phyloP scores from a whole-genome alignment of 805 yeast genomes.

The Candida incommunis region DNA sequence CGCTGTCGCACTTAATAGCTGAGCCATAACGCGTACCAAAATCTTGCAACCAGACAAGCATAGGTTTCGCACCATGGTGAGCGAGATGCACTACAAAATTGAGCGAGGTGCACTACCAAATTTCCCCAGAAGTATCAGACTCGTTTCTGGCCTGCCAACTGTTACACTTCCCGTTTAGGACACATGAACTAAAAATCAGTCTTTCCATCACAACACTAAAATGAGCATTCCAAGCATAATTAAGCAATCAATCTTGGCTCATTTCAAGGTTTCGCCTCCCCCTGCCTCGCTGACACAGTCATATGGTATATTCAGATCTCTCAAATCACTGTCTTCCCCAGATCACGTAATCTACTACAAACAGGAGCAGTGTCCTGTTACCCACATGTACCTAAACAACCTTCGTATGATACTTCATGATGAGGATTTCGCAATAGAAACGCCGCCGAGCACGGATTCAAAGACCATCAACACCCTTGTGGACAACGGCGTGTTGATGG shows the following conservation, averaged over 20 bases:
- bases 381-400: constrained; percentile 16
- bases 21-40: no score
- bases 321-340: constrained; percentile 7
- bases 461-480: constrained; percentile 1
- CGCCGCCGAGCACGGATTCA: background rate
- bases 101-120: no score
- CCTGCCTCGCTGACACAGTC: constrained; percentile 11
- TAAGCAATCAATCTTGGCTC: constrained; percentile 10
- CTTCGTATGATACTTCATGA: constrained; percentile 18
- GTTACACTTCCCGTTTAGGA: no score
- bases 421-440: constrained; percentile 5
- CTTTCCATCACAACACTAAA: no score
- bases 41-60: no score
- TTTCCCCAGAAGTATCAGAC: no score
- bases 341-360: constrained; percentile 16
- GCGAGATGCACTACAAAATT: no score
- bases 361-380: constrained; percentile 19
- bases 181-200: no score
- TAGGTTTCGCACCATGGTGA: no score
- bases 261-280: constrained; percentile 11
- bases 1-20: no score
- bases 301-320: constrained; percentile 7
- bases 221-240: constrained; percentile 2
- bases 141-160: no score
- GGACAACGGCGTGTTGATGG: no score